Percentiles rank a stretch among this genome's conserved stretches.
Conservation (phyloP, 1,284 basidiomycete genomes). For the Laetiporus sulphureus region DNA sequence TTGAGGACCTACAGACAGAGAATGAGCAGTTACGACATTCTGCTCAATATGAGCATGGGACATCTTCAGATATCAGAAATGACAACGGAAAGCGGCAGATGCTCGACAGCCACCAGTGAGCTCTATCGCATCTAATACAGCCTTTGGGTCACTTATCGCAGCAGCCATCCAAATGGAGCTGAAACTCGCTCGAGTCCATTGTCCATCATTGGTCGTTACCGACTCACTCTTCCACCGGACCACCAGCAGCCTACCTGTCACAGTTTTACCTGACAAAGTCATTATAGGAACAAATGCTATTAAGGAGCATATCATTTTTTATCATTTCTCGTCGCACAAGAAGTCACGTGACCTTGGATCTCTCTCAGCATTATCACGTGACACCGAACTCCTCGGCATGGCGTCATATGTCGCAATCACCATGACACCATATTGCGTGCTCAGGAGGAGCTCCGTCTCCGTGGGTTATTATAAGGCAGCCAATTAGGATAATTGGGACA, state of each 20-base stretch:
- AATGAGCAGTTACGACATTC: conserved; percentile 40
- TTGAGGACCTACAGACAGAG: conserved; percentile 44
- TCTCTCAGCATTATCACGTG: too few relatives aligned
- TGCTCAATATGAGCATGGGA: conserved; percentile 21
- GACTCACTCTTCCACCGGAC: conserved; percentile 52
- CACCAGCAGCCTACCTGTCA: conserved; percentile 41
- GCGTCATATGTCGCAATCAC: too few relatives aligned
- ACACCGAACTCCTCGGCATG: too few relatives aligned
- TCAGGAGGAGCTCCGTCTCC: too few relatives aligned
- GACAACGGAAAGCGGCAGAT: conserved; percentile 58
- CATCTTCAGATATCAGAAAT: conserved; percentile 36
- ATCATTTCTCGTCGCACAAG: too few relatives aligned
- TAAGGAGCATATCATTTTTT: too few relatives aligned
- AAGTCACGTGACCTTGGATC: too few relatives aligned
- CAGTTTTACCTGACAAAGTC: too few relatives aligned
- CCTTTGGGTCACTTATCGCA: background rate
- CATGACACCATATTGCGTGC: too few relatives aligned
- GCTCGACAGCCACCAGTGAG: conserved; percentile 38
- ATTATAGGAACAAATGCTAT: too few relatives aligned
- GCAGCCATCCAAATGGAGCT: conserved; percentile 22
- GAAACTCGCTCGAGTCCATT: conserved; percentile 51
- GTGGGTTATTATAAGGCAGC: too few relatives aligned
- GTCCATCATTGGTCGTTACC: conserved; percentile 42
- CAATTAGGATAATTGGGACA: too few relatives aligned
- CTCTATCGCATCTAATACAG: background rate